Evolutionary conservation across 371 early-diverging fungal genomes (phyloP).

Genomic region (Globomyces sp.): DNA sequence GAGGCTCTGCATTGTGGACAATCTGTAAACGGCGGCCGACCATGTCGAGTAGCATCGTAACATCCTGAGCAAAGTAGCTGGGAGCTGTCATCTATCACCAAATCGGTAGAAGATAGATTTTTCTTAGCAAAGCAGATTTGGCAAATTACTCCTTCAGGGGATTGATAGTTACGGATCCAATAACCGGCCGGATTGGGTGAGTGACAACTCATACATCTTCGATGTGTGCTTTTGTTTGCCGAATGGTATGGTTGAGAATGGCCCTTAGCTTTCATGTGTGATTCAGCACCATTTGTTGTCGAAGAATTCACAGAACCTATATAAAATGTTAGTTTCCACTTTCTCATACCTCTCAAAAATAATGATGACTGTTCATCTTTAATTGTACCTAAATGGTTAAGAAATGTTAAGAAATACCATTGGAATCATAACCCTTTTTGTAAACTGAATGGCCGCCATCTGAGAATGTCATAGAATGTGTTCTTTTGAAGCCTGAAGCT

Average conservation of each 20-base stretch:
- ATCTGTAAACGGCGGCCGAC: too few species aligned
- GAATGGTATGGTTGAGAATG: neutral
- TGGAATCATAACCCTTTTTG: too few species aligned
- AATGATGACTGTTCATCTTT: neutral
- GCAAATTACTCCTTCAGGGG: conserved; percentile 5
- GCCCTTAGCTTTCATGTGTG: neutral
- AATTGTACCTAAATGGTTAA: conserved; percentile 4
- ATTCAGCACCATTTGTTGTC: neutral
- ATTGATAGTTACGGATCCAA: conserved; percentile 8
- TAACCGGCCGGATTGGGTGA: conserved; percentile 7
- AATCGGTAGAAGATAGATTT: conserved; percentile 1
- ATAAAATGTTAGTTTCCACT: neutral
- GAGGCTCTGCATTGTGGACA: too few species aligned
- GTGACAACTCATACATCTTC: conserved; percentile 7
- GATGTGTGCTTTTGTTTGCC: neutral
- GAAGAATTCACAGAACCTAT: too few species aligned
- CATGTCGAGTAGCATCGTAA: too few species aligned
- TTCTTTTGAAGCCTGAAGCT: too few species aligned
- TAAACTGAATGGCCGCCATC: too few species aligned
- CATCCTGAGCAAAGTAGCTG: neutral
- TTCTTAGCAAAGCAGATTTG: conserved; percentile 9
- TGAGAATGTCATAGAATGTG: too few species aligned
- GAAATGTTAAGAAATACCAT: neutral
- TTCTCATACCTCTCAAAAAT: neutral
- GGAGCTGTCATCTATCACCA: neutral